phyloP scores from a whole-genome alignment of 192 early-diverging fungal species.

The Funneliformis mosseae region DNA sequence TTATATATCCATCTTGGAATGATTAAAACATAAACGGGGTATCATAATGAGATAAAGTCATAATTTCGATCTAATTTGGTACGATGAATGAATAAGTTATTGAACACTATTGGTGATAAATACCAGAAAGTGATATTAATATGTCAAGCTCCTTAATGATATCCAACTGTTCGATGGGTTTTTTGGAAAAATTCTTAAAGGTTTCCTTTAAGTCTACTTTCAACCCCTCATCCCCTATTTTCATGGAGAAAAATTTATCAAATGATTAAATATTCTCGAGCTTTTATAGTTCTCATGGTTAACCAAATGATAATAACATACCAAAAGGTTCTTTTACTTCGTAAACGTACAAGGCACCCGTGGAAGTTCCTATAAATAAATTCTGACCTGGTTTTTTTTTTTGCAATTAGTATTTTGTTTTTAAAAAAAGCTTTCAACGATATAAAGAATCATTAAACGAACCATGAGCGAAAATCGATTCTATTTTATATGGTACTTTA shows the following conservation, averaged over 20 bases:
- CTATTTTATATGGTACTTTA: constrained; percentile 70
- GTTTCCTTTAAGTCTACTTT: constrained; percentile 65
- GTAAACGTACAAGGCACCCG: constrained; percentile 71
- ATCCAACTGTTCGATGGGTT: constrained; percentile 72
- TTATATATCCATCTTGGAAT: constrained; percentile 66
- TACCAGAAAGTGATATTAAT: constrained; percentile 69
- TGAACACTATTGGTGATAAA: not conserved
- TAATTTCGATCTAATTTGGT: no score
- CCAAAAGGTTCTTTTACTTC: constrained; percentile 61
- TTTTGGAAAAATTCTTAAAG: constrained; percentile 68
- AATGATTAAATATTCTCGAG: not conserved
- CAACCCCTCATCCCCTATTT: constrained; percentile 53
- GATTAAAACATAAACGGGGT: not conserved
- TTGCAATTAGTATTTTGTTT: constrained; percentile 3
- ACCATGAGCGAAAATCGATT: constrained; percentile 71
- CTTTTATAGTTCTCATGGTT: not conserved
- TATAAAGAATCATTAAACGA: not conserved
- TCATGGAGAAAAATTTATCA: not conserved
- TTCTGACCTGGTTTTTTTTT: constrained; percentile 58
- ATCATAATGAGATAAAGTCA: no score
- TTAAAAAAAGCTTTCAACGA: not conserved
- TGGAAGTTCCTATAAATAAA: constrained; percentile 69
- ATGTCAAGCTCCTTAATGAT: constrained; percentile 75
- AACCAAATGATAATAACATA: constrained; percentile 32
- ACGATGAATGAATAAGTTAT: no score